Base-by-base conservation (phyloP, 2,329 filamentous ascomycete species). In the Phoma herbarum region DNA sequence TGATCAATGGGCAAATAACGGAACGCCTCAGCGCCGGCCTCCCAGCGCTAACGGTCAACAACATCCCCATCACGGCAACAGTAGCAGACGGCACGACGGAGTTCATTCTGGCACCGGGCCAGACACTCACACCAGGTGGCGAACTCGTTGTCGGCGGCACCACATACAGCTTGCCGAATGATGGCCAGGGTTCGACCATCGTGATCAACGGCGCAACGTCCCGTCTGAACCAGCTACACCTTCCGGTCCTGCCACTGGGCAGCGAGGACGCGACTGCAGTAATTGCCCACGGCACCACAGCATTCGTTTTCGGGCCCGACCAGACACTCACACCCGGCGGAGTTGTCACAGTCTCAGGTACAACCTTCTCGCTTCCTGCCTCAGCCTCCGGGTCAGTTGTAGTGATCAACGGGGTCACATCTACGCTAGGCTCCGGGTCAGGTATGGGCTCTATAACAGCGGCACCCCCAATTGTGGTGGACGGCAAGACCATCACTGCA, bases 131-230 rank as follows among this genome's bases (percentile, higher is more conserved):
- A 10, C 63, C 59, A 14, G 69, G 69, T 9, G 65, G 67, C 20
- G 57, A 57, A 9, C 23, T 70, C 14, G 60, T 49, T 1, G 20
- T 71, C 10, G 43, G 52, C 22, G 69, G 69, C 9, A 72, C 63
- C 14, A 71, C 68, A 9, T 64, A 61, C 44, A 66, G 62, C 47
- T 61, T 75, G 35, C 70, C 68, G 0, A 35, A 47, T 9, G 51
- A 53, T 18, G 69, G 59, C 2, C 52, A 60, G 2, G 70, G 63
- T 23, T 67, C 65, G n/a, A 66, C 61, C 0, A 47, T 71, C 16
- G 52, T 76, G 8, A 46, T 75, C 47, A 73, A 75, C 50, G 73
- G 73, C 28, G 60, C 59, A 10, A 70, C 70, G 3, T 67, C 65
- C 8, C 67, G 65, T 4, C 55, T 74, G 5, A 47, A 60, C 4